Evolutionary conservation across 1,284 basidiomycete species (phyloP), one percentile per base, ranked within the genome.

Genomic region (Puccinia triticina): DNA sequence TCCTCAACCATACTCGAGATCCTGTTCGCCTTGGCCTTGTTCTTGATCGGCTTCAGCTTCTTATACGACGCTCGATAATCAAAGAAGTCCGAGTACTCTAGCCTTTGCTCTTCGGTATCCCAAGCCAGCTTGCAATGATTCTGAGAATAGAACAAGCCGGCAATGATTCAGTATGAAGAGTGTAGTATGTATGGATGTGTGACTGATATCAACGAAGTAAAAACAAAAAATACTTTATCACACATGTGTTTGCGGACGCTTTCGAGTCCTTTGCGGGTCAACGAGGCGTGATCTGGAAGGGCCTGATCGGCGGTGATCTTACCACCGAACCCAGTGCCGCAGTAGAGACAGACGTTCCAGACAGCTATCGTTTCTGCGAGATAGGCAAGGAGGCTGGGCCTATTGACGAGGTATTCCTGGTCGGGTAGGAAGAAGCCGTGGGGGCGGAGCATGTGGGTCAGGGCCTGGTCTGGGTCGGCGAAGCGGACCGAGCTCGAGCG

Each of bases 351-450:
- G 14, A 96, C 90, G 88, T 98, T 97, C 23, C 93, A 94, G 23
- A 97, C 91, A 0, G 93, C 92, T 59, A 99, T 91, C 88, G 98
- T 98, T 88, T 98, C 95, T 3, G 94, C 94, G 10, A 99, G 91
- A 87, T 97, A 95, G 0, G 89, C 88, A 81, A 98, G 88, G 46
- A 99, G 90, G 2, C 96, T 97, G 0, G 90, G 84, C 43, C 93
- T 87, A 87, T 99, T 94, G 84, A 93, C 89, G 83, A 99, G 91
- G 87, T 94, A 96, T 66, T 98, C 94, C 57, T 91, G 91, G 84
- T 99, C 96, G 66, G 97, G 97, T 83, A 99, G 90, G 89, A 97
- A 98, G 90, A 99, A 99, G 37, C 95, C 95, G 88, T 99, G 97
- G 0, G 88, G 88, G 64, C 88, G 87, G 48, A 92, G 91, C 97